Base-by-base conservation (phyloP, 2,329 filamentous ascomycete genomes). In the Microcyclospora tardicrescens region DNA sequence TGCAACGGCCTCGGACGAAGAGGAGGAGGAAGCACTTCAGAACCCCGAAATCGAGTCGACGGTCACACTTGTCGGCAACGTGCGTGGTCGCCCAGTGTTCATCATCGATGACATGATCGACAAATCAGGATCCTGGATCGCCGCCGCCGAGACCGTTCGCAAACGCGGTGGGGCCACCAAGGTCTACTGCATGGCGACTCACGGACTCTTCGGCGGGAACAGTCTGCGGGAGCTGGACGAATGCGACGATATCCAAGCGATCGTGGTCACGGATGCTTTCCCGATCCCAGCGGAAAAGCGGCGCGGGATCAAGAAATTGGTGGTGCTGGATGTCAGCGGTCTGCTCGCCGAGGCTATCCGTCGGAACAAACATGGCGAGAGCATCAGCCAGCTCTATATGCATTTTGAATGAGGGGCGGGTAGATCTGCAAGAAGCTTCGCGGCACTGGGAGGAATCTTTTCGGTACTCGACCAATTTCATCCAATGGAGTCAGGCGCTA, bases 51-150 rank as follows among this genome's bases (percentile, higher is more conserved):
- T 89, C 15, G 91, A 98, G 65, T 86, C 87, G 56, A 94, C 89
- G 68, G 93, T 98, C 52, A 98, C 91, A 0, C 71, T 98, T n/a
- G 91, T 98, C 11, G 91, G 91, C 43, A 84, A 96, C 53, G 91
- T 98, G 43, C 81, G 79, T 56, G 78, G 84, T 57, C 77, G 84
- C 42, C 80, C 84, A 0, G 91, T 96, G 38, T 81, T 98, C 58
- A 86, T 98, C 44, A 83, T 98, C 36, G 91, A 98, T 59, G 91
- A 98, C 60, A 96, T 98, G 83, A 95, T 98, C 55, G 91, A 98
- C 65, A 95, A 94, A 66, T 79, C 86, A 9, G 84, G 82, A 11
- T 94, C 85, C 6, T 98, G 91, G 91, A 93, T 98, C 50, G 89
- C 89, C 5, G 91, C 91, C 6, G 91, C 91, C 10, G 91, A 98